Evolutionary conservation across 345 rosid species (phyloP), one percentile per base, ranked within the genome.

Genomic region (Populus euphratica): DNA sequence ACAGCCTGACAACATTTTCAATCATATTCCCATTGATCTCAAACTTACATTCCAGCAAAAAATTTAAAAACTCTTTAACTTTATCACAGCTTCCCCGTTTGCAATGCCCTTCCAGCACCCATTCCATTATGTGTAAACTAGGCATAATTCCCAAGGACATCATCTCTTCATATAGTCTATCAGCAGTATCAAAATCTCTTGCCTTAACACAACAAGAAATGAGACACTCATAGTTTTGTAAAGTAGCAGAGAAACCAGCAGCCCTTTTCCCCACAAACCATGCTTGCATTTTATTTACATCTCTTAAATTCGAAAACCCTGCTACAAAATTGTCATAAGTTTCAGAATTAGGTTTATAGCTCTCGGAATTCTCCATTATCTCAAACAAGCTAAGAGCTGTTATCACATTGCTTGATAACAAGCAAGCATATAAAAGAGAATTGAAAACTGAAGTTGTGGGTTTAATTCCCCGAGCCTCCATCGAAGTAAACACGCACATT

Each of bases 301-400:
- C 80, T 59, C 84, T 75, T 64, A 82, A 76, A 71, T 38, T 70
- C 1, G 85, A 81, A 33, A 86, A 86, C 27, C 83, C 86, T 4
- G 44, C 67, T 25, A 84, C 65, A 61, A 86, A 86, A 61, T 71
- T 25, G 27, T 86, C 85, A 43, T 77, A 86, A 35, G 89, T 86
- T 69, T 83, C 73, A 27, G 75, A 39, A 77, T 80, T 69, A 1
- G 85, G 85, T 69, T 75, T 75, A 44, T 62, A 77, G 33, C 29
- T 65, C 49, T 77, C 77, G 2, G 89, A 83, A 33, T 72, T 78
- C 76, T 81, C 62, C 89, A 86, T 86, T 64, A 82, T 80, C 84
- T 86, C 84, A 66, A 77, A 86, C 56, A 86, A 75, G 65, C 86
- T 80, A 47, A 86, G 44, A 43, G 89, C 80, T 3, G 81, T 83